Evolutionary conservation across 2,329 filamentous ascomycete genomes (phyloP), one percentile per base, ranked within the genome.

Genomic region (Fusarium sp.): DNA sequence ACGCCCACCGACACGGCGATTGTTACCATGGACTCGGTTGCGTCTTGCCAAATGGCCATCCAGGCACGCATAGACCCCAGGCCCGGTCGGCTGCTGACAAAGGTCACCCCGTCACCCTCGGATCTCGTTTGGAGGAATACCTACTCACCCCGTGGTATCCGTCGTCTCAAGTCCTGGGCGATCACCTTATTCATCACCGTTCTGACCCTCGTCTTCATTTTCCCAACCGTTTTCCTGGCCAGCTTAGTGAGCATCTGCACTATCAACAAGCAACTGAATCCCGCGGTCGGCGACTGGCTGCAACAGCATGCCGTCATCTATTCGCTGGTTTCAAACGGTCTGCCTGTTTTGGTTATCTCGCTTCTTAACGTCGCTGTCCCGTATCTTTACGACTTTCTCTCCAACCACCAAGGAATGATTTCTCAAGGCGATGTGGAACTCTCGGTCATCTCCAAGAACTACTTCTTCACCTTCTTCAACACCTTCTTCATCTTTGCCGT

Each of bases 381-480:
- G 0, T 98, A 96, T 72, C 80, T 99, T 0, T 99, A 99, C 78
- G 93, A 96, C 68, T 97, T 88, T 80, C 84, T 99, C 10, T 92
- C 94, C 3, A 93, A 93, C 73, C 84, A 87, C 48, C 95, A 99
- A 78, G 95, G 95, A 44, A 96, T 96, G 88, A 92, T 97, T 47
- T 98, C 95, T 1, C 91, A 93, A 68, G 92, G 92, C 39, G 95
- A 99, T 61, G 88, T 99, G 19, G 95, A 98, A 75, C 82, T 99
- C 7, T 98, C 95, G 0, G 83, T 96, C 39, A 94, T 99, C 65
- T 97, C 92, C 49, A 99, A 99, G 79, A 99, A 98, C 76, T 99
- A 98, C 78, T 97, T 98, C 82, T 99, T 99, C 74, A 93, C 91
- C 9, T 99, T 99, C 77, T 98, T 99, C 85, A 99, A 99, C 77